Evolutionary conservation across 177 flowering plant genomes (phyloP), one percentile per base, ranked within the genome.

Genomic region (Vitis hybrid): DNA sequence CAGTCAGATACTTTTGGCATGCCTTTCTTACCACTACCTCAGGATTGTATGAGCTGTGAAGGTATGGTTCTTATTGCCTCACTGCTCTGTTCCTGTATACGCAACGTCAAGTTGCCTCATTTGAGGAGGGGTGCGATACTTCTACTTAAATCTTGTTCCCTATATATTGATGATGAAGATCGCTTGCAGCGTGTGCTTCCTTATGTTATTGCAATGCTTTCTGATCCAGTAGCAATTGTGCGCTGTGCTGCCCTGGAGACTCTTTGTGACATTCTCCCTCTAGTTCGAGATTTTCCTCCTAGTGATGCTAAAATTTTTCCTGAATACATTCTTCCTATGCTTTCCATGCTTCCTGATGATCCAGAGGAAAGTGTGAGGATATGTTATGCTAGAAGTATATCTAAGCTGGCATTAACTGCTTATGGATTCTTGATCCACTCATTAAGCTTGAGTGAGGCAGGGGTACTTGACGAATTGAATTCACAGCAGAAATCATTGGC

Each of bases 221-320:
- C 95, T 15, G 99, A 96, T 81, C 79, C 97, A 64, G 94, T 94
- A 1, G 99, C 98, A 66, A 96, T 94, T 77, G 99, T 96, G 16
- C 97, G 99, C 9, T 92, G 92, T 83, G 97, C 99, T 74, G 97
- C 97, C 40, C 74, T 96, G 70, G 97, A 96, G 74, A 86, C 98
- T 56, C 70, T 96, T 74, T 93, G 97, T 79, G 92, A 92, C 70
- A 86, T 96, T 79, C 80, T 96, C 72, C 94, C 98, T 18, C 78
- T 96, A 72, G 92, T 94, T 48, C 85, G 90, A 54, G 97, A 94
- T 72, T 96, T 96, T 68, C 97, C 99, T 75, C 99, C 98, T 1
- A 93, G 99, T 81, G 99, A 96, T 86, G 98, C 99, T 24, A 96
- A 96, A 79, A 91, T 96, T 11, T 96, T 96, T 78, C 98, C 99